Base-by-base conservation (phyloP, 805 yeast species). In the Yamadazyma olivae region DNA sequence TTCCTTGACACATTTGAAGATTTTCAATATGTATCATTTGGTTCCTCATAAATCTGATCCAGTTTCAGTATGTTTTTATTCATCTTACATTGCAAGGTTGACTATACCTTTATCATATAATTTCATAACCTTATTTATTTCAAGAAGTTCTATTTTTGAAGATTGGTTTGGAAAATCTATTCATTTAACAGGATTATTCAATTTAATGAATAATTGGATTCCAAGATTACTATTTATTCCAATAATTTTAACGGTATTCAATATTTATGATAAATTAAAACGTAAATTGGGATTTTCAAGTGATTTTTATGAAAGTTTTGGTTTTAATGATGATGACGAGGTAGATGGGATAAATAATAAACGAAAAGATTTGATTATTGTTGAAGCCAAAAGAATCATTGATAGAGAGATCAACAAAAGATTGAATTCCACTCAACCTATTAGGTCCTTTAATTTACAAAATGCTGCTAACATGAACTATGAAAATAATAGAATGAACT, bases 101-200 rank as follows among this genome's bases (percentile, higher is more conserved):
- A 84, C 95, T 0, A 80, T 87, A 9, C 95, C 95, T 8, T 65
- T 87, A 43, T 78, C 86, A 17, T 87, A 83, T 60, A 87, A 87
- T 58, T 87, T 83, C 53, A 57, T 86, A 38, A 83, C 84, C 33
- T 64, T 87, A 36, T 71, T 82, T 39, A 70, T 77, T 2, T 65
- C 73, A 14, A 61, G 81, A 18, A 38, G 57, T 17, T 67, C 79
- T 1, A 62, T 68, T 9, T 87, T 87, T 57, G 88, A 85, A 51
- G 71, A 74, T 32, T 84, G 89, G 64, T 69, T 83, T 41, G 95
- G 93, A 6, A 67, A 75, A 46, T 81, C 87, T 5, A 82, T 87
- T 52, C 82, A 84, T 48, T 61, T 86, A 44, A 81, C 90, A 8
- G 81, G 87, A 3, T 63, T 86, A 20, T 90, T 91, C 44, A 76